A percentile compares a stretch with the other conserved stretches of the same genome.
Evolutionary conservation across 1,284 basidiomycete species (phyloP).

Genomic region (Coniferiporia sulphurascens): DNA sequence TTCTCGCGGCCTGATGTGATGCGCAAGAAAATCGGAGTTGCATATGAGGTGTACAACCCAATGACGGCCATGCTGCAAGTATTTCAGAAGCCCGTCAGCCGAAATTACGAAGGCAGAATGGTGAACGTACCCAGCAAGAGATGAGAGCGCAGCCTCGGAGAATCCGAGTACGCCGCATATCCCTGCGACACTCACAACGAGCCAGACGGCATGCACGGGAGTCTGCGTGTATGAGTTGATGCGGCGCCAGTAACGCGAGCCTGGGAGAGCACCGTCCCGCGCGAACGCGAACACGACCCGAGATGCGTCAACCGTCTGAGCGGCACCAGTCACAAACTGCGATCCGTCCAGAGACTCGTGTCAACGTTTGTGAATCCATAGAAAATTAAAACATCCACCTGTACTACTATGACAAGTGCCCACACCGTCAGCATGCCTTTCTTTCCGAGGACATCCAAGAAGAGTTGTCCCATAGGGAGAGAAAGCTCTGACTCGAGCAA

Average conservation of each 20-base stretch:
- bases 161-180: conserved; percentile 65
- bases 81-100: not conserved
- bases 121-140: conserved; percentile 54
- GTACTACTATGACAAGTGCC: conserved; percentile 66
- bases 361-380: not conserved
- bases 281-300: conserved; percentile 73
- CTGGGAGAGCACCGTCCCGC: conserved; percentile 66
- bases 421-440: conserved; percentile 66
- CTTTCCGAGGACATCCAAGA: conserved; percentile 61
- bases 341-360: not conserved
- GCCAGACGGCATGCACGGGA: conserved; percentile 70
- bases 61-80: conserved; percentile 58
- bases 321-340: conserved; percentile 67
- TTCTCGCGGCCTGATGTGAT: conserved; percentile 60
- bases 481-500: conserved; percentile 48
- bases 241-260: conserved; percentile 61
- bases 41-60: conserved; percentile 64
- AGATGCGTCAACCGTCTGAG: conserved; percentile 71
- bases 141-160: conserved; percentile 54
- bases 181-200: conserved; percentile 55
- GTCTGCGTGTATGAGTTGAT: conserved; percentile 56
- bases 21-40: conserved; percentile 62
- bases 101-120: not conserved
- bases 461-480: conserved; percentile 68
- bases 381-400: conserved; percentile 33